Conservation (phyloP, 768 basidiomycete genomes). For the Tricholoma sp. region DNA sequence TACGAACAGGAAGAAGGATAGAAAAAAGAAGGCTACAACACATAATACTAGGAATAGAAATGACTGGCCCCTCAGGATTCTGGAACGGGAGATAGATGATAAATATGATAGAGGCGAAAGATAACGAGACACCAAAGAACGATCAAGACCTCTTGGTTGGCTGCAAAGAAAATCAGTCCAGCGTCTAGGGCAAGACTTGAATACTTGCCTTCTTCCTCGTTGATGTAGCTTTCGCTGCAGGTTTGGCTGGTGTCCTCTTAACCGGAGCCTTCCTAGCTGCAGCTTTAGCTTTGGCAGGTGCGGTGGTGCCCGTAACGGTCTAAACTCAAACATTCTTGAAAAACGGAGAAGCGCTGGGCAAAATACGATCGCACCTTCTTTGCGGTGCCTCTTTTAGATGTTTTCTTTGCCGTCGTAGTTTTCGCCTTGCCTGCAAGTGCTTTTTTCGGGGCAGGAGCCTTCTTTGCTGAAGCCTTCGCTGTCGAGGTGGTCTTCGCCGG, state of each 20-base stretch:
- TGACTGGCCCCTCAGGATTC: neutral
- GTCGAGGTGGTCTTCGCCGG: slow-evolving; percentile 25
- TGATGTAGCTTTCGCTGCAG: slow-evolving; percentile 26
- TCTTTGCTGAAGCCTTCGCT: slow-evolving; percentile 13
- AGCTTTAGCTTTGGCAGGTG: slow-evolving; percentile 37
- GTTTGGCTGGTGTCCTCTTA: slow-evolving; percentile 28
- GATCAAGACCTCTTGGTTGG: slow-evolving; percentile 23
- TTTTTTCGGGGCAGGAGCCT: slow-evolving; percentile 19
- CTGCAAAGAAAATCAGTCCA: slow-evolving; percentile 10
- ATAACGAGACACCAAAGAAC: neutral
- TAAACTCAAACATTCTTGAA: slow-evolving; percentile 11
- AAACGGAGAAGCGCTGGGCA: neutral
- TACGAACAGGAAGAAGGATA: slow-evolving; percentile 7
- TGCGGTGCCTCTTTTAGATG: slow-evolving; percentile 39
- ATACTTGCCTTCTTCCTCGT: slow-evolving; percentile 31
- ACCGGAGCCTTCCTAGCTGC: slow-evolving; percentile 33
- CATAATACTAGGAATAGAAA: slow-evolving; percentile 5
- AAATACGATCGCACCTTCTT: slow-evolving; percentile 29
- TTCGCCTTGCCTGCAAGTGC: slow-evolving; percentile 16
- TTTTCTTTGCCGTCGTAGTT: slow-evolving; percentile 34
- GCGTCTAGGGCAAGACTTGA: neutral
- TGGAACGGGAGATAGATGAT: slow-evolving; percentile 10
- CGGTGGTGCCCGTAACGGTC: slow-evolving; percentile 38
- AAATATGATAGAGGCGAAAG: slow-evolving; percentile 8
- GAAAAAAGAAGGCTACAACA: slow-evolving; percentile 3